phyloP scores from a whole-genome alignment of 306 rosid genomes.

The Quercus dentata region DNA sequence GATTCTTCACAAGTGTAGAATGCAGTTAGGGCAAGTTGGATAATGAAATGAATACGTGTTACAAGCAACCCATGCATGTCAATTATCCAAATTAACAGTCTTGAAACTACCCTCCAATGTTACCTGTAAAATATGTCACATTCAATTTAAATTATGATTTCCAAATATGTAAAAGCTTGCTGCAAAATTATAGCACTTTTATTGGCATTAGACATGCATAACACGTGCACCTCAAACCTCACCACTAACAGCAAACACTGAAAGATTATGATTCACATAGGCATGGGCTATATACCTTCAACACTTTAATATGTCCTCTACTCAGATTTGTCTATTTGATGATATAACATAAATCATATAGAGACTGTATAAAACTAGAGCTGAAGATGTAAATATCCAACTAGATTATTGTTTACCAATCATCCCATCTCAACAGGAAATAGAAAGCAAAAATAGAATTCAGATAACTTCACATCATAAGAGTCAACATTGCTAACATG shows the following conservation, averaged over 20 bases:
- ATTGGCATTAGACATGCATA: background rate
- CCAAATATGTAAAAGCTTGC: background rate
- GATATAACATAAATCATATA: background rate
- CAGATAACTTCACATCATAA: too few species aligned
- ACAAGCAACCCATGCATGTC: background rate
- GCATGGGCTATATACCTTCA: background rate
- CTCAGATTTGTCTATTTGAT: background rate
- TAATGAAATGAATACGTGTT: background rate
- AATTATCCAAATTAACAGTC: background rate
- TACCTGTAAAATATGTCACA: background rate
- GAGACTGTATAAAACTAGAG: background rate
- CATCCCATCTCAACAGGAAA: background rate
- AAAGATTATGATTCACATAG: background rate
- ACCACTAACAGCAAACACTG: background rate
- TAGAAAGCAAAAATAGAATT: background rate
- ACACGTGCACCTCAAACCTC: background rate
- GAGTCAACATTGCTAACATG: too few species aligned
- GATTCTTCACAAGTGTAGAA: background rate
- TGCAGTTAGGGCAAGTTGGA: background rate
- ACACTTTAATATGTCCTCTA: background rate
- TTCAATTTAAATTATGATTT: background rate
- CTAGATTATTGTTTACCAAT: background rate
- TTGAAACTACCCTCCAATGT: background rate
- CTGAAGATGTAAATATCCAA: background rate
- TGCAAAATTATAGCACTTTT: background rate